phyloP scores from a whole-genome alignment of 139 green algal species.

The Volvox reticuliferus region DNA sequence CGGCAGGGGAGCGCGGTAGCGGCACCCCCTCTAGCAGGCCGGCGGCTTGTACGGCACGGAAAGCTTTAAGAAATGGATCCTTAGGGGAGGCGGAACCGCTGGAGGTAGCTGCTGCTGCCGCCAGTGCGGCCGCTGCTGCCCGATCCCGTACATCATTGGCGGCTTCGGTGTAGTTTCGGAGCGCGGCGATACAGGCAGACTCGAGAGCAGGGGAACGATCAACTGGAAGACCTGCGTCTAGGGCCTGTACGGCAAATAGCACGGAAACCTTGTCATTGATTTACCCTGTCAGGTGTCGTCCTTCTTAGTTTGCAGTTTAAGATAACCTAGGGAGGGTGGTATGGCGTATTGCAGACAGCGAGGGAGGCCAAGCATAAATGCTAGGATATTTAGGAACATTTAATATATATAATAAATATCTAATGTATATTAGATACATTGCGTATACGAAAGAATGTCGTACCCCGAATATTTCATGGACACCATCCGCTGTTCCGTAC shows the following conservation, averaged over 20 bases:
- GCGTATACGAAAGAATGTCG: not conserved
- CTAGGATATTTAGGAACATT: too few species aligned
- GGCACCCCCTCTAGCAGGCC: not conserved
- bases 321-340: too few species aligned
- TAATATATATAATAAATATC: too few species aligned
- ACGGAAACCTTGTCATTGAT: too few species aligned
- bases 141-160: not conserved
- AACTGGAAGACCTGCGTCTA: constrained; percentile 43
- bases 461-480: not conserved
- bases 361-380: too few species aligned
- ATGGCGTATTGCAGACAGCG: not conserved
- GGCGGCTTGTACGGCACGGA: not conserved
- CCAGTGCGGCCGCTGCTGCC: not conserved
- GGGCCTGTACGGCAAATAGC: not conserved
- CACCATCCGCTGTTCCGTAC: not conserved
- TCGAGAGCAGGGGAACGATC: constrained; percentile 35
- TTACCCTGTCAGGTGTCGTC: too few species aligned
- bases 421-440: too few species aligned
- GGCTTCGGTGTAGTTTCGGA: not conserved
- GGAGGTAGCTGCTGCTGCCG: not conserved
- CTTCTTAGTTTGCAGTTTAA: too few species aligned
- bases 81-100: not conserved
- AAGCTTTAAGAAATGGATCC: not conserved
- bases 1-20: constrained; percentile 3
- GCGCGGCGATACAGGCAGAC: not conserved